Percentiles rank a stretch among this genome's conserved stretches.
Conservation (phyloP, 805 yeast genomes). For the Lachancea lanzarotensis region DNA sequence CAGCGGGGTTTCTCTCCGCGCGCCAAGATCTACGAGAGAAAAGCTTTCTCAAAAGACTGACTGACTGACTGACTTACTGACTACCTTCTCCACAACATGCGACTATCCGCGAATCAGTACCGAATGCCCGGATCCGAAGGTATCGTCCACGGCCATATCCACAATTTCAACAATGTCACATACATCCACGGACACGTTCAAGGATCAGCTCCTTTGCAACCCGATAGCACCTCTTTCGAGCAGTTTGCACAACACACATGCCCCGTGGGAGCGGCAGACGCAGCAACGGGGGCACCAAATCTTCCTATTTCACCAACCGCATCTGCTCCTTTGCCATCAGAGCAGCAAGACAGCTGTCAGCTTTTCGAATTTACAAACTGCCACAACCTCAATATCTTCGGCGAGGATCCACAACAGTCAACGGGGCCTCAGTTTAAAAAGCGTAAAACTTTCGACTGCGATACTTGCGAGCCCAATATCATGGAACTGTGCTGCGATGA, state of each 20-base stretch:
- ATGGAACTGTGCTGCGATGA: conserved; percentile 39
- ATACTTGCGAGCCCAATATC: conserved; percentile 33
- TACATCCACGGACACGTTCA: conserved; percentile 67
- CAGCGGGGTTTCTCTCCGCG: too few species aligned
- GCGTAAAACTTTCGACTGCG: conserved; percentile 3
- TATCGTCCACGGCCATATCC: conserved; percentile 62
- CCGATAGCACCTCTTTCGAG: not conserved
- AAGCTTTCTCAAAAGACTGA: too few species aligned
- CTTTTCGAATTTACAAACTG: conserved; percentile 39
- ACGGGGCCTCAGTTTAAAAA: conserved; percentile 2
- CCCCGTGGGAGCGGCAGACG: not conserved
- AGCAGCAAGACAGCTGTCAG: conserved; percentile 31
- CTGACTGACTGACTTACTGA: too few species aligned
- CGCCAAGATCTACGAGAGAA: too few species aligned
- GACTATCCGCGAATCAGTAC: not conserved
- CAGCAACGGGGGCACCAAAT: not conserved
- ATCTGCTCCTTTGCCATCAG: not conserved
- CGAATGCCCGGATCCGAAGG: conserved; percentile 34
- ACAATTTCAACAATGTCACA: conserved; percentile 53
- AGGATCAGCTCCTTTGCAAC: conserved; percentile 17
- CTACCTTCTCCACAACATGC: too few species aligned
- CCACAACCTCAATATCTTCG: conserved; percentile 21
- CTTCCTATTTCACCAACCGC: conserved; percentile 3
- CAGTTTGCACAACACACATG: not conserved
- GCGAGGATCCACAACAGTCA: conserved; percentile 3